These are phyloP conservation scores for Cryphonectria parasitica DNA, from an alignment of 2,329 filamentous ascomycete genomes.

Conservation along the genomic window DNA sequence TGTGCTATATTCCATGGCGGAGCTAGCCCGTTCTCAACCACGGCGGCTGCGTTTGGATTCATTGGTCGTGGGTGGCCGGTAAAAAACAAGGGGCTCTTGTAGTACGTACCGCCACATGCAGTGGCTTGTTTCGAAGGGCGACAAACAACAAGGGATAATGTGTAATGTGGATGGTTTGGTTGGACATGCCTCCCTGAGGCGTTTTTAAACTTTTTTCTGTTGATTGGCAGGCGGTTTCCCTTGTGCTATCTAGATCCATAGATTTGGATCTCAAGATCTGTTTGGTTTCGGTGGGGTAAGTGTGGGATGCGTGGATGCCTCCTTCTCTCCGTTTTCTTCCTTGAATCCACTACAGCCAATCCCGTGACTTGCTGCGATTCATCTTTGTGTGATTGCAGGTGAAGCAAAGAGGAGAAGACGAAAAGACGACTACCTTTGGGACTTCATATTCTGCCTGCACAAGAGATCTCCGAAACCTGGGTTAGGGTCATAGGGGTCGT, in stretches of 20 bases:
- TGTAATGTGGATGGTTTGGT: conserved; percentile 10
- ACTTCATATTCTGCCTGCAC: neutral
- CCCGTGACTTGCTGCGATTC: neutral
- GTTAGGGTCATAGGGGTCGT: neutral
- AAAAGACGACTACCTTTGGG: too few species aligned
- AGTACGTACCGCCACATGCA: conserved; percentile 5
- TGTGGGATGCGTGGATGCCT: neutral
- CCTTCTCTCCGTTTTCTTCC: neutral
- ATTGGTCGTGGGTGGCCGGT: conserved; percentile 8
- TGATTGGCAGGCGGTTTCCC: neutral
- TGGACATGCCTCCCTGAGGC: neutral
- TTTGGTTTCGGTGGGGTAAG: neutral
- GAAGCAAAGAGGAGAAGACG: too few species aligned
- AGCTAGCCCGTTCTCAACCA: neutral
- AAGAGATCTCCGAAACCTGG: too few species aligned
- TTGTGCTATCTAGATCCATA: neutral
- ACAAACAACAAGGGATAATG: neutral
- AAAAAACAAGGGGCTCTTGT: neutral
- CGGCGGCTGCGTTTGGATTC: conserved; percentile 8
- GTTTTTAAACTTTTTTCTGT: neutral
- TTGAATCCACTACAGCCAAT: neutral
- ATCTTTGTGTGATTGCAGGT: neutral
- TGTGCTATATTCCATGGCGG: neutral
- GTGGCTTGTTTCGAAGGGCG: conserved; percentile 8
- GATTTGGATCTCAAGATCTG: neutral